Conservation (phyloP, 441 rosid species). For the Jatropha multifida region DNA sequence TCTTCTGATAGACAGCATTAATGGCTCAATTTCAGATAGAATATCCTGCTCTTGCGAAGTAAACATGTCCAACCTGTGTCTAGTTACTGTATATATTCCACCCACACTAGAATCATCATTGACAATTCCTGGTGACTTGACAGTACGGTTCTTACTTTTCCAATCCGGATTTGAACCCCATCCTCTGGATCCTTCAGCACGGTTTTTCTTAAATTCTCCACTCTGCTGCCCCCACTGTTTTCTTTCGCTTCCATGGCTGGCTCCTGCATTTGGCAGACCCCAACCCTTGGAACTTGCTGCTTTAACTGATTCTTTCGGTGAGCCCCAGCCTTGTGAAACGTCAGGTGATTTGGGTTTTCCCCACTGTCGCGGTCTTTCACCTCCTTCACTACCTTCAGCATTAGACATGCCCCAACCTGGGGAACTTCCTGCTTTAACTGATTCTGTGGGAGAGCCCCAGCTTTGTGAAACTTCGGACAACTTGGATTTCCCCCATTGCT, state of each 20-base stretch:
- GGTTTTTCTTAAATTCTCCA: conserved; percentile 38
- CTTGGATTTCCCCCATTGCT: conserved; percentile 32
- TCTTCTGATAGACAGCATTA: conserved; percentile 60
- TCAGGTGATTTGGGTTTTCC: conserved; percentile 41
- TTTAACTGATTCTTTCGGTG: conserved; percentile 20
- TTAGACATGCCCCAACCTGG: conserved; percentile 16
- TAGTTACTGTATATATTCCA: conserved; percentile 50
- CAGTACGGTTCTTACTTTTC: conserved; percentile 54
- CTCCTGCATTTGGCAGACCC: conserved; percentile 17
- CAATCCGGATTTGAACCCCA: conserved; percentile 55
- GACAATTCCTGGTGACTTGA: conserved; percentile 39
- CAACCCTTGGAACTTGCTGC: background rate
- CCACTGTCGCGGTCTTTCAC: conserved; percentile 41
- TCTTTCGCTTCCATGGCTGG: conserved; percentile 31
- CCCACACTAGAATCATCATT: conserved; percentile 30
- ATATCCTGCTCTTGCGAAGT: conserved; percentile 82
- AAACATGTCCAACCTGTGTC: conserved; percentile 77
- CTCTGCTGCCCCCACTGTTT: conserved; percentile 20
- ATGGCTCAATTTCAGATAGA: conserved; percentile 61
- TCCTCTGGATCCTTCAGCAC: conserved; percentile 40
- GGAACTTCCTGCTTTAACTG: background rate
- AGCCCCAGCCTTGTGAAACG: conserved; percentile 49
- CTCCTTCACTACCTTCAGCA: conserved; percentile 23
- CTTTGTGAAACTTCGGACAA: background rate
- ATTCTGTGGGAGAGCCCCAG: conserved; percentile 21